These are phyloP conservation scores for Apostasia ramifera DNA, from an alignment of 106 monocot species.

Conservation along the genomic window DNA sequence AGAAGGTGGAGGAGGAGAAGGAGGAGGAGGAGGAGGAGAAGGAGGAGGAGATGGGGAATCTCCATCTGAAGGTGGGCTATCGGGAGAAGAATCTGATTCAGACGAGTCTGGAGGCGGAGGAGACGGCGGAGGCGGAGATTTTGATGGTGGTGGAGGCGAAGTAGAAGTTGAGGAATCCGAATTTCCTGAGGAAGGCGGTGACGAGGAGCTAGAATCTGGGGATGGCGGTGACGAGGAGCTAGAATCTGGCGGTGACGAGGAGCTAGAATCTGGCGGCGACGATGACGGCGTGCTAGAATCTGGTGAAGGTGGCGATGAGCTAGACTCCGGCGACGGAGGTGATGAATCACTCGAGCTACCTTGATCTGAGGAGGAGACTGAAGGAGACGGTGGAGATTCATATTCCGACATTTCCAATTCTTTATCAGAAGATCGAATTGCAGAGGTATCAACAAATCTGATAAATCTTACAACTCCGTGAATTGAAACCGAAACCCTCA, in stretches of 20 bases:
- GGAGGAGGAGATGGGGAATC: slow-evolving; percentile 1
- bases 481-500: neutral
- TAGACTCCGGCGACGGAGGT: neutral
- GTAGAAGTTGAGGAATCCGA: neutral
- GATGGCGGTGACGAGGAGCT: slow-evolving; percentile 4
- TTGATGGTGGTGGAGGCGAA: slow-evolving; percentile 5
- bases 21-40: slow-evolving; percentile 1
- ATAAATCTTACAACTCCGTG: neutral
- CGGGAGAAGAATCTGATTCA: neutral
- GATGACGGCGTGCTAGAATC: slow-evolving; percentile 3
- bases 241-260: neutral
- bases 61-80: slow-evolving; percentile 6
- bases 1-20: slow-evolving; percentile 4
- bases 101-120: neutral
- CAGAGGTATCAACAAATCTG: neutral
- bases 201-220: neutral
- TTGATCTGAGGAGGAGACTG: neutral
- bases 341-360: neutral
- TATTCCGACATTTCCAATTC: slow-evolving; percentile 1
- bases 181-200: neutral
- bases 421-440: neutral
- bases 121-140: neutral
- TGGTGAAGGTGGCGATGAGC: neutral
- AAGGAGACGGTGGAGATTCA: slow-evolving; percentile 3
- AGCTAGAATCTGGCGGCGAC: neutral